Conservation (phyloP, 495 filamentous ascomycete species). For the Massariosphaeria phaeospora region DNA sequence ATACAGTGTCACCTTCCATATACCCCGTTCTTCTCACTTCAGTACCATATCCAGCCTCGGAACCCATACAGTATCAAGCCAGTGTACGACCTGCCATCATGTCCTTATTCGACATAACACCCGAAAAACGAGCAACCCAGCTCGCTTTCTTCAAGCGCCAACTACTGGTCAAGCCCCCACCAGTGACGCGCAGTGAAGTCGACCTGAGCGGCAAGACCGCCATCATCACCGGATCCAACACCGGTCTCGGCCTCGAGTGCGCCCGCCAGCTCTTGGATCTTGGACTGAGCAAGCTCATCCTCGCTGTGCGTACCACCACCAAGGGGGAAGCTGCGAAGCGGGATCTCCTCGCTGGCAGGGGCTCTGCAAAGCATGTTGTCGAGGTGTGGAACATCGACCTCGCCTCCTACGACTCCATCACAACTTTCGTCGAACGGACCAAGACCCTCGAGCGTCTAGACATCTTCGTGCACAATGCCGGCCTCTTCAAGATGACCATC, state of each 20-base stretch:
- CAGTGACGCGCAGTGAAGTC: not conserved
- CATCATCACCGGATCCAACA: slow-evolving; percentile 37
- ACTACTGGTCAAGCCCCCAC: not conserved
- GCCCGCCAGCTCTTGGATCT: slow-evolving; percentile 31
- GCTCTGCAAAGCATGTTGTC: slow-evolving; percentile 39
- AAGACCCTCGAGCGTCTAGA: slow-evolving; percentile 5
- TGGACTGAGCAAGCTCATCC: slow-evolving; percentile 34
- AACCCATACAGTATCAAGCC: too few relatives aligned
- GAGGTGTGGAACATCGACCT: slow-evolving; percentile 55
- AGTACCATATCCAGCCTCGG: too few relatives aligned
- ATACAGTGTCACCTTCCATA: too few relatives aligned
- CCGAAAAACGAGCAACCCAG: not conserved
- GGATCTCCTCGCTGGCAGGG: slow-evolving; percentile 41
- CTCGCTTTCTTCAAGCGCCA: not conserved
- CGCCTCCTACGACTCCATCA: slow-evolving; percentile 48
- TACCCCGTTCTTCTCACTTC: too few relatives aligned
- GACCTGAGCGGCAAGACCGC: slow-evolving; percentile 32
- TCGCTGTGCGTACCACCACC: slow-evolving; percentile 36
- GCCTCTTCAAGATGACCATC: slow-evolving; percentile 36
- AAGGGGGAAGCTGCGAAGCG: slow-evolving; percentile 45
- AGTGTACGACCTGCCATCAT: too few relatives aligned
- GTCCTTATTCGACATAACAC: not conserved
- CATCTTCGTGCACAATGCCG: slow-evolving; percentile 46
- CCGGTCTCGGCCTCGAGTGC: slow-evolving; percentile 35
- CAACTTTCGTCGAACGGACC: slow-evolving; percentile 38